A percentile compares a stretch with the other conserved stretches of the same genome.
Evolutionary conservation across 371 early-diverging fungal species (phyloP).

Genomic region (Mucor velutinosus): DNA sequence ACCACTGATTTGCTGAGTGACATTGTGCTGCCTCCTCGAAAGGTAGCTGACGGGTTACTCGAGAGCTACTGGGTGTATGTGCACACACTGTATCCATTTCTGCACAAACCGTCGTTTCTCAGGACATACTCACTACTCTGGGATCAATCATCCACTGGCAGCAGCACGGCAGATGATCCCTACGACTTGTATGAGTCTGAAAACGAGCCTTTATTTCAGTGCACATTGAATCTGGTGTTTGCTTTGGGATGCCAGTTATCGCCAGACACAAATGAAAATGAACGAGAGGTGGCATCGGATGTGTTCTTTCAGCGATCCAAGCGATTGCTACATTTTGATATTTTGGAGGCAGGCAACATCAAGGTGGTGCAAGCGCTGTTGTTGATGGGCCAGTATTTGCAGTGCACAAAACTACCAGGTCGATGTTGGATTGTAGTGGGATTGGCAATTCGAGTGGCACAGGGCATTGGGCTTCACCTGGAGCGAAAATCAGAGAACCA

Average conservation of each 20-base stretch:
- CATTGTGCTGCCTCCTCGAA: slow-evolving; percentile 28
- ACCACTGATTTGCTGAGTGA: slow-evolving; percentile 12
- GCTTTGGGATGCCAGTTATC: slow-evolving; percentile 32
- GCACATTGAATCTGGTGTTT: slow-evolving; percentile 33
- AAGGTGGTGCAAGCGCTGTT: slow-evolving; percentile 31
- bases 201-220: slow-evolving; percentile 30
- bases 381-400: slow-evolving; percentile 34
- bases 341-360: slow-evolving; percentile 30
- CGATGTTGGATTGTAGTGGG: slow-evolving; percentile 36
- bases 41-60: slow-evolving; percentile 25
- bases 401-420: slow-evolving; percentile 30
- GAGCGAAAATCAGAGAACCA: slow-evolving; percentile 13
- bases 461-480: slow-evolving; percentile 30
- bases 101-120: slow-evolving; percentile 30
- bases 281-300: slow-evolving; percentile 26
- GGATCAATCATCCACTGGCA: neutral
- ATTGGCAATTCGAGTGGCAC: slow-evolving; percentile 27
- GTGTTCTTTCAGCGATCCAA: slow-evolving; percentile 34
- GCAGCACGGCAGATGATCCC: neutral
- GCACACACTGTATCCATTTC: slow-evolving; percentile 31
- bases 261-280: slow-evolving; percentile 26
- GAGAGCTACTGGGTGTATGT: slow-evolving; percentile 29
- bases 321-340: slow-evolving; percentile 28
- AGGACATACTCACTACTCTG: slow-evolving; percentile 23
- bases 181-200: slow-evolving; percentile 19